These are phyloP conservation scores for Kentomonas sorsogonicus DNA, from an alignment of 208 protist genomes.

Conservation along the genomic window DNA sequence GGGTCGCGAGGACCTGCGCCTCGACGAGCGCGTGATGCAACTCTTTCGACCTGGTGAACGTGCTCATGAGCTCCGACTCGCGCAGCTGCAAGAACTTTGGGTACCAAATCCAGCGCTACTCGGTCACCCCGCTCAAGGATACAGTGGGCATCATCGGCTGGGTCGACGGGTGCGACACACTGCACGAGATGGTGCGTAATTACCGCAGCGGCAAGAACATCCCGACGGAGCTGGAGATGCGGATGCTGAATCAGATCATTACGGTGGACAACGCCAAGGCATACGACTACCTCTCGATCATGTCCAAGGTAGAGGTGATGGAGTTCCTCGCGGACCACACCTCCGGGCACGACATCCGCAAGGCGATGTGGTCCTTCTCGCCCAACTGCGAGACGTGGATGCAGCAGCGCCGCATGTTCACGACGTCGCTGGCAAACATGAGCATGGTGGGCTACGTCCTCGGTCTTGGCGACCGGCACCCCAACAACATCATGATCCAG, in stretches of 20 bases:
- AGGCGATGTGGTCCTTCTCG: conserved; percentile 95
- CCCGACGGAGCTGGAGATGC: conserved; percentile 72
- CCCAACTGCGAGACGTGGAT: conserved; percentile 97
- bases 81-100: conserved; percentile 80
- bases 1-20: conserved; percentile 95
- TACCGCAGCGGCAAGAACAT: conserved; percentile 56
- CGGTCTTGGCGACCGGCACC: conserved; percentile 99
- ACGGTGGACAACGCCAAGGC: conserved; percentile 71
- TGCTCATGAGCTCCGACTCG: conserved; percentile 91
- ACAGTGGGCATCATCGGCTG: conserved; percentile 99
- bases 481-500: conserved; percentile 99
- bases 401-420: conserved; percentile 97
- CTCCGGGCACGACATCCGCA: conserved; percentile 95
- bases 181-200: conserved; percentile 81
- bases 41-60: conserved; percentile 99
- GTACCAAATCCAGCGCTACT: conserved; percentile 91
- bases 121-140: conserved; percentile 97
- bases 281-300: conserved; percentile 79
- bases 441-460: conserved; percentile 98
- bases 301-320: conserved; percentile 92
- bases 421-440: conserved; percentile 98
- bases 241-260: conserved; percentile 83
- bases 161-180: conserved; percentile 96
- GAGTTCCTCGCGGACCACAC: conserved; percentile 94
- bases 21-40: conserved; percentile 99